Base-by-base conservation (phyloP, 352 stramenopile genomes). In the Phytophthora multivora region DNA sequence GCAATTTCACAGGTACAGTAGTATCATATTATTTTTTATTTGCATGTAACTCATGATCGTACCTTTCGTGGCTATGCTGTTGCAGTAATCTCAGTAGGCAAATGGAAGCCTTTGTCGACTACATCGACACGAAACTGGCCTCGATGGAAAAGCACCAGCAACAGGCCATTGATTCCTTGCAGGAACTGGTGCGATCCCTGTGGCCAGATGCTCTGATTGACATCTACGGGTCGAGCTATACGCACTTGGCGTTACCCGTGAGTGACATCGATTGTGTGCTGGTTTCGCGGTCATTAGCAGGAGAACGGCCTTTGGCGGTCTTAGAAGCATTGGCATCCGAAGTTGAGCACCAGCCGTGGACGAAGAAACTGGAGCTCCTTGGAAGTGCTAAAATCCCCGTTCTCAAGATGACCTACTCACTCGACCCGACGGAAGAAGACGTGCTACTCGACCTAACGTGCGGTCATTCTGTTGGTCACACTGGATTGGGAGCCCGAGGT, bases 201-300 rank as follows among this genome's bases (percentile, higher is more conserved):
- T 98, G 94, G 93, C 72, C 86, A 19, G 85, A 97, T 60, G 87
- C 88, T 40, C 64, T 94, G 36, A 90, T 99, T 28, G 96, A 98
- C 51, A 79, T 98, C 15, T 99, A 98, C 63, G 97, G 97, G 19
- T 99, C 95, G 26, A 98, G 94, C 69, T 97, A 97, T 40, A 99
- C 96, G 1, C 86, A 89, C n/a, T 77, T 99, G 16, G 90, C 96
- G 36, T 78, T 99, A 23, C 97, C 97, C 11, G 89, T 77, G 33
- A 98, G 96, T 58, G 97, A 99, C 80, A 80, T 99, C 18, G 97
- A 99, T 72, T 96, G 98, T 49, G 96, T 99, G 10, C 80, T 98
- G 48, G 75, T 97, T 19, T 87, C 93, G 33, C 91, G 90, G 40
- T 90, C 96, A 5, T 79, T 88, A 6, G 48, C 41, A 13, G 86